Base-by-base conservation (phyloP, 2,329 filamentous ascomycete genomes). In the Ramichloridium luteum region DNA sequence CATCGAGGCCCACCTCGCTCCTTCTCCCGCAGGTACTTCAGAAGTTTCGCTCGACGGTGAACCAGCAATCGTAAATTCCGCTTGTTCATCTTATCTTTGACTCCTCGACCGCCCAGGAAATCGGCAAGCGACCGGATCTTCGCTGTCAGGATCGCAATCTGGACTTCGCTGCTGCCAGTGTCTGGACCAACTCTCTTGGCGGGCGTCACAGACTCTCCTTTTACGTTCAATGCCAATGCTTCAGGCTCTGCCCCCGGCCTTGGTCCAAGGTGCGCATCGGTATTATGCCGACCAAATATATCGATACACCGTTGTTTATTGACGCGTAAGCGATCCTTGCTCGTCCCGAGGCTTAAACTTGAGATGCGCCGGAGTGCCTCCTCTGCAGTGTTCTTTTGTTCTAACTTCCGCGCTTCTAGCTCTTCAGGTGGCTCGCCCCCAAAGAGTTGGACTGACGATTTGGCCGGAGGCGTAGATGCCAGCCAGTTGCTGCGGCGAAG, bases 91-190 rank as follows among this genome's bases (percentile, higher is more conserved):
- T 92, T 93, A 55, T 98, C 90, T 55, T 79, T 84, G 56, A 80
- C 73, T 4, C 79, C 82, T 45, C 74, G 70, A 25, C 64, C 67
- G 50, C 79, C 68, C 31, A 93, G 59, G 43, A 78, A 76, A 45
- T 80, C 68, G 11, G 80, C 77, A 30, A 98, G 57, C 14, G 79
- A 76, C 41, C 83, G 70, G 54, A 98, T 98, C 69, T 94, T 96
- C 35, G 84, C 73, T 3, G 90, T 98, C 55, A 98, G 59, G 47
- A 98, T 92, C 27, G 85, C 86, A 44, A 92, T 84, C 65, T 98
- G 90, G n/a, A 98, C 92, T 61, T 98, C 90, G 5, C 83, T 83
- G 48, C 83, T 93, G 20, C 90, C 90, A 1, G 88, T 98, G 54
- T 98, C 90, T 4, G 80, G 80, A 0, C 90, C 90, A n/a, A 77